Conservation (phyloP, 2,329 filamentous ascomycete species). For the Nigrograna mackinnonii region DNA sequence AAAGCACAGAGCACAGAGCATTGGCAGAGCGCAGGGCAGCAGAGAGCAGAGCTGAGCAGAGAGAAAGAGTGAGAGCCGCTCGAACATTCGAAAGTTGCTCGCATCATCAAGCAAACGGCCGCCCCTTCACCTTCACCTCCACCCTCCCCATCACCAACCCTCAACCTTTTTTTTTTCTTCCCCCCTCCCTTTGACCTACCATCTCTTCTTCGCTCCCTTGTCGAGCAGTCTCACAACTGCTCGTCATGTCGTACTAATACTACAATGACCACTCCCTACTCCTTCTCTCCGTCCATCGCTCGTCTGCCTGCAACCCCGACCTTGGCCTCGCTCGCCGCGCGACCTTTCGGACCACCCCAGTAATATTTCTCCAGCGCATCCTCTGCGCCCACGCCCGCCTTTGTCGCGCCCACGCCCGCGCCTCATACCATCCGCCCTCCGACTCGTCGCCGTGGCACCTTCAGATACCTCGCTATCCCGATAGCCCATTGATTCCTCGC, state of each 20-base stretch:
- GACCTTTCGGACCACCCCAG: conserved; percentile 27
- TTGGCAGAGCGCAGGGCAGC: no score
- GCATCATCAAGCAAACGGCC: no score
- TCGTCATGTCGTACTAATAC: conserved; percentile 39
- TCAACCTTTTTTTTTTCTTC: conserved; percentile 9
- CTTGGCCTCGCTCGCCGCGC: conserved; percentile 27
- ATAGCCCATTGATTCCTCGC: conserved; percentile 8
- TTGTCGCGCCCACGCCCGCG: conserved; percentile 1
- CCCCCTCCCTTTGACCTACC: conserved; percentile 3
- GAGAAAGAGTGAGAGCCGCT: no score
- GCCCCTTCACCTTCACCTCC: conserved; percentile 5
- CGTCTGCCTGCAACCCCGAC: conserved; percentile 20
- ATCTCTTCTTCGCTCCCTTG: conserved; percentile 5
- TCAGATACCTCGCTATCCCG: no score
- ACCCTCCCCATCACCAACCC: conserved; percentile 4
- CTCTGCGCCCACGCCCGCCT: conserved; percentile 7
- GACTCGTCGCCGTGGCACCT: conserved; percentile 4
- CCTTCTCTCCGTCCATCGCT: conserved; percentile 6
- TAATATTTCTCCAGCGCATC: conserved; percentile 24
- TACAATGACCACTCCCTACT: conserved; percentile 32
- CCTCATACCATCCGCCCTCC: conserved; percentile 3
- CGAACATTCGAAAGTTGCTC: no score
- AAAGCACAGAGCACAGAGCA: no score
- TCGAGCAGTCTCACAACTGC: conserved; percentile 30
- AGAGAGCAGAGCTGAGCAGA: no score